Conservation (phyloP, 176 grass and related monocot species). For the Oryza punctata region DNA sequence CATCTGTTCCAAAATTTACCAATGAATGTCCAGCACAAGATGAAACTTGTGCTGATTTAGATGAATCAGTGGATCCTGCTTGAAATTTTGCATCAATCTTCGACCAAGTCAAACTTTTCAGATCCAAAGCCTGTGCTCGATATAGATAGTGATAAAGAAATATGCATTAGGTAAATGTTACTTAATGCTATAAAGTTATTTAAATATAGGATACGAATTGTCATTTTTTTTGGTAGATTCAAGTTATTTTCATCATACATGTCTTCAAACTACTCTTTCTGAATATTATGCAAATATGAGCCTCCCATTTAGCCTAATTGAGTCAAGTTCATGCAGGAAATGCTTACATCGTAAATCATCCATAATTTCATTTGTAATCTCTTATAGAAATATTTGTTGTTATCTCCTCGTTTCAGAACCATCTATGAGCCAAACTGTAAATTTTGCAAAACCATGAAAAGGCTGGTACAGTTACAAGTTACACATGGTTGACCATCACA, state of each 20-base stretch:
- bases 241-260: slow-evolving; percentile 1
- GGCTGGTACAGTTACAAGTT: slow-evolving; percentile 6
- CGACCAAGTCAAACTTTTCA: slow-evolving; percentile 90
- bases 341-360: background rate
- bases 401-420: slow-evolving; percentile 2
- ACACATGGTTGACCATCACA: background rate
- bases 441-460: slow-evolving; percentile 14
- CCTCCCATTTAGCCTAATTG: background rate
- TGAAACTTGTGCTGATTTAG: slow-evolving; percentile 48
- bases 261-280: background rate
- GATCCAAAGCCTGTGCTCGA: slow-evolving; percentile 69
- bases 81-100: slow-evolving; percentile 89
- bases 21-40: slow-evolving; percentile 97
- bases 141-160: slow-evolving; percentile 27
- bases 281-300: slow-evolving; percentile 24
- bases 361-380: slow-evolving; percentile 6
- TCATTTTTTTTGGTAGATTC: background rate
- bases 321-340: background rate
- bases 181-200: slow-evolving; percentile 7
- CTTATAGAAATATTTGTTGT: background rate
- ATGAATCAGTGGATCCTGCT: slow-evolving; percentile 59
- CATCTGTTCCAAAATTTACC: slow-evolving; percentile 50
- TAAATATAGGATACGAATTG: background rate
- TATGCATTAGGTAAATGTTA: slow-evolving; percentile 15
- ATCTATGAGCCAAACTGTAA: background rate